phyloP scores from a whole-genome alignment of 1,284 basidiomycete species.

The Apiotrichum sp. region DNA sequence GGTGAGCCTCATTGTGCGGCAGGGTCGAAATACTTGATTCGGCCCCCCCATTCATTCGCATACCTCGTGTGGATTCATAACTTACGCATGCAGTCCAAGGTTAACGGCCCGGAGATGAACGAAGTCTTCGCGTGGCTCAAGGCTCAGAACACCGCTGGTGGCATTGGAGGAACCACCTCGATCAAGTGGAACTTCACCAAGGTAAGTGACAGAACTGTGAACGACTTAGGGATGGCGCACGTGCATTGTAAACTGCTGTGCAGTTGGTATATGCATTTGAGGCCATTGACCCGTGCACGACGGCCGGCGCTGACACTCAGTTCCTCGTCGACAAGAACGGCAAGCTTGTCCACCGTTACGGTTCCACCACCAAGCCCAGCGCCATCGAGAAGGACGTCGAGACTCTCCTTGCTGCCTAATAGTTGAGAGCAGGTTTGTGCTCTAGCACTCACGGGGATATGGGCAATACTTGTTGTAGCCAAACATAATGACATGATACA shows the following conservation, averaged over 20 bases:
- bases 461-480: no score
- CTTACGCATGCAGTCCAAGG: conserved; percentile 56
- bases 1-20: conserved; percentile 14
- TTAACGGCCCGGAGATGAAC: conserved; percentile 73
- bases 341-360: conserved; percentile 33
- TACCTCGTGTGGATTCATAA: no score
- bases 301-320: not conserved
- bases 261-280: no score
- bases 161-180: conserved; percentile 33
- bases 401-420: conserved; percentile 21
- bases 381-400: conserved; percentile 34
- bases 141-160: conserved; percentile 38
- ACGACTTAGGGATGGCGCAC: no score
- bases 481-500: no score
- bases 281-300: not conserved
- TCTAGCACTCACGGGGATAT: no score
- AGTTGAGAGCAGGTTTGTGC: no score
- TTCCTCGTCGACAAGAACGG: conserved; percentile 35
- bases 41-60: no score
- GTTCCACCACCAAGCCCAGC: conserved; percentile 34
- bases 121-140: conserved; percentile 83
- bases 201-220: conserved; percentile 9
- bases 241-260: no score
- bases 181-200: conserved; percentile 39
- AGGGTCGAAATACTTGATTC: no score